Conservation (phyloP, 495 filamentous ascomycete species). For the Penicillium mononematosum region DNA sequence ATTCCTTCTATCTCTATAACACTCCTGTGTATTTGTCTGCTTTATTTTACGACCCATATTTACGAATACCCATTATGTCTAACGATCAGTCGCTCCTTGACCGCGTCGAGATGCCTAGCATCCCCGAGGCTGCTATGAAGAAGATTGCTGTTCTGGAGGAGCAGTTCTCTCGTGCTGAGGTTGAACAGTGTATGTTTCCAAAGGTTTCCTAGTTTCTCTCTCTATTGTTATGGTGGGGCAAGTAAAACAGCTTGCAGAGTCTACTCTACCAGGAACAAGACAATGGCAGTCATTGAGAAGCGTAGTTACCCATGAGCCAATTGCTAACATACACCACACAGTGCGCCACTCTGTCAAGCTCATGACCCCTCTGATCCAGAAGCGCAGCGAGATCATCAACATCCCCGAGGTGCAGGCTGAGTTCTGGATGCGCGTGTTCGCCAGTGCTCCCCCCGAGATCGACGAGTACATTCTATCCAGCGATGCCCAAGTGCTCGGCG, state of each 20-base stretch:
- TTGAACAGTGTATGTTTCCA: conserved; percentile 42
- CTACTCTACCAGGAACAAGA: conserved; percentile 1
- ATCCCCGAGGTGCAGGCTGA: conserved; percentile 58
- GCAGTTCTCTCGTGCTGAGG: conserved; percentile 38
- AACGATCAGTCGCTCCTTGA: conserved; percentile 32
- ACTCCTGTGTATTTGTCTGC: neutral
- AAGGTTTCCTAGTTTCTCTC: neutral
- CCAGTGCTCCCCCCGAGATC: conserved; percentile 76
- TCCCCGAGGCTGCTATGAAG: conserved; percentile 31
- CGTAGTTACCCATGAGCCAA: neutral
- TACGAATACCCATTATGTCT: conserved; percentile 28
- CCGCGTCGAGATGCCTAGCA: conserved; percentile 34
- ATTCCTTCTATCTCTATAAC: neutral
- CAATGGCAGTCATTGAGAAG: neutral
- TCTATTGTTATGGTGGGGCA: neutral
- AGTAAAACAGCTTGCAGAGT: conserved; percentile 3
- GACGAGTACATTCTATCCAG: conserved; percentile 79
- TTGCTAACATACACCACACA: conserved; percentile 22
- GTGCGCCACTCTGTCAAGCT: conserved; percentile 36
- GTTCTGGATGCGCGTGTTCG: conserved; percentile 88
- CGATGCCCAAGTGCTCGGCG: conserved; percentile 67
- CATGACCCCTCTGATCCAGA: conserved; percentile 63
- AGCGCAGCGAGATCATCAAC: conserved; percentile 64
- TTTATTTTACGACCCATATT: conserved; percentile 2
- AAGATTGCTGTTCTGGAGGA: conserved; percentile 41